Evolutionary conservation across 306 rosid species (phyloP), one percentile per base, ranked within the genome.

Genomic region (Medicago ruthenica): DNA sequence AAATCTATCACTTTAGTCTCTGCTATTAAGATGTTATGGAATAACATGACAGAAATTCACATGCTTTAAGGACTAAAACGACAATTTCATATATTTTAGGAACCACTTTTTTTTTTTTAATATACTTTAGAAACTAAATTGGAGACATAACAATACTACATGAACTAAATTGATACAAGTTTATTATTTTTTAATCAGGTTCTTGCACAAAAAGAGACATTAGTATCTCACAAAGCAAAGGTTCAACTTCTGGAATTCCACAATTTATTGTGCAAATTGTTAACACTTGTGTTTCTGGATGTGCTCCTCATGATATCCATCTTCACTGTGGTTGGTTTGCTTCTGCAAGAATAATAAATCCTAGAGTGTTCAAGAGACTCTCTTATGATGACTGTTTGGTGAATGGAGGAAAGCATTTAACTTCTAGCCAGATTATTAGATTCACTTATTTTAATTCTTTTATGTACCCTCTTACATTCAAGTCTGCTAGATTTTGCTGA

Each of bases 291-390:
- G 83, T 81, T n/a, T 79, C 80, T 42, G 88, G 79, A 9, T 88
- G 96, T 80, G 85, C 87, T 70, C 86, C 89, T 21, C 80, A 76
- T 67, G 78, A 87, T 6, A 86, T 89, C 5, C 92, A 80, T 81
- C 85, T 89, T 37, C 89, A 85, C 24, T 87, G 97, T 85, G 97
- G 94, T 39, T 86, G 89, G 97, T 91, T 91, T 79, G 92, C 93
- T 22, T 89, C 97, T 9, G 87, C 87, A 71, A 87, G 86, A 81
- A 37, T 84, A 15, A 72, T 89, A 31, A 85, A 83, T 50, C 88
- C 90, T 3, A 83, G 51, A 82, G 70, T 80, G 50, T 91, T 91
- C 85, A 89, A 86, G 79, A 87, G 94, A 81, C 66, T 91, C 18
- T 76, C 83, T 16, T 86, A 40, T 75, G 92, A 89, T 65, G 89